Conservation (phyloP, 2,329 filamentous ascomycete genomes). For the Xylaria multiplex region DNA sequence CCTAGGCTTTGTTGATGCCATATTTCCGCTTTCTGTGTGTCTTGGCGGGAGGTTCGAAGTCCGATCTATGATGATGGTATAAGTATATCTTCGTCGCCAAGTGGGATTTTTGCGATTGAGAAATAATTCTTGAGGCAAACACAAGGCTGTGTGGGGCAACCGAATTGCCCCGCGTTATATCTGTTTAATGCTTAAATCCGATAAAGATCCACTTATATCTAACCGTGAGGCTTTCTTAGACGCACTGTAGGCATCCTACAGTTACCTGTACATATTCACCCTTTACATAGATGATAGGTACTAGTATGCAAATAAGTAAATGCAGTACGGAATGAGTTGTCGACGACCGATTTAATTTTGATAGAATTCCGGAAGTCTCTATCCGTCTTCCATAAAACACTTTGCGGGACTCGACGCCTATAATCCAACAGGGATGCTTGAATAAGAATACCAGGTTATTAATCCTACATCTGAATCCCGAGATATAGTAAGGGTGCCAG, state of each 20-base stretch:
- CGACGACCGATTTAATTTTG: background rate
- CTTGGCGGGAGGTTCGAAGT: background rate
- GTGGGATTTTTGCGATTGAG: constrained; percentile 43
- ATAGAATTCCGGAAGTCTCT: background rate
- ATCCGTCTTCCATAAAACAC: no score
- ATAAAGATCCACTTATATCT: constrained; percentile 5
- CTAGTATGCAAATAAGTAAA: no score
- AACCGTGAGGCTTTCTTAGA: background rate
- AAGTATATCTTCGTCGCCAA: constrained; percentile 15
- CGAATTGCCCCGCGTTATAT: constrained; percentile 27
- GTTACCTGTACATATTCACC: no score
- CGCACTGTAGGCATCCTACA: background rate
- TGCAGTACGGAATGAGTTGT: background rate
- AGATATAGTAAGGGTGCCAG: no score
- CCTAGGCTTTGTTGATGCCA: constrained; percentile 42
- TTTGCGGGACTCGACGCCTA: no score
- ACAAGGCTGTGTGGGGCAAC: constrained; percentile 34
- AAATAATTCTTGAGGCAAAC: constrained; percentile 43
- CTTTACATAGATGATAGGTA: no score
- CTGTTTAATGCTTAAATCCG: constrained; percentile 29
- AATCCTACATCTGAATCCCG: background rate
- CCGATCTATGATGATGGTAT: constrained; percentile 1
- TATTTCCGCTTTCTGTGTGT: constrained; percentile 22
- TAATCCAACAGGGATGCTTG: background rate
- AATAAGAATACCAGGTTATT: background rate